These are phyloP conservation scores for Aspergillus versicolor DNA, from an alignment of 2,329 filamentous ascomycete genomes.

Conservation along the genomic window DNA sequence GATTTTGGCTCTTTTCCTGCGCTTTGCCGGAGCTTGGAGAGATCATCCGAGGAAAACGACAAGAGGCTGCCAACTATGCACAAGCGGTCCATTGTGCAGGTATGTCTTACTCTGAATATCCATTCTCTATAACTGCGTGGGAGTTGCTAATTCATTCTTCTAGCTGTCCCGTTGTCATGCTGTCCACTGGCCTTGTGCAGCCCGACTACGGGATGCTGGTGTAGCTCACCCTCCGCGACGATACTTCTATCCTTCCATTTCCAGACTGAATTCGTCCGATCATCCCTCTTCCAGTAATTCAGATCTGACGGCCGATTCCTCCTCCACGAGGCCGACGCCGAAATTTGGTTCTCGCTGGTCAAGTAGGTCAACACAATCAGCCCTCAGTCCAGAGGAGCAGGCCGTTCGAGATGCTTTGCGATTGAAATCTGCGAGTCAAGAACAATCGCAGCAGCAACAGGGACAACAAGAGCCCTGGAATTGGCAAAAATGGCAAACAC, in stretches of 20 bases:
- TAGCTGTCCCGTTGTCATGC: slow-evolving; percentile 40
- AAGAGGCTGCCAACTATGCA: slow-evolving; percentile 29
- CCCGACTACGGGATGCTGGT: slow-evolving; percentile 25
- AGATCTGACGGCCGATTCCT: slow-evolving; percentile 1
- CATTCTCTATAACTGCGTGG: background rate
- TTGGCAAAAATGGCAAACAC: background rate
- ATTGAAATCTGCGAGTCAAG: slow-evolving; percentile 7
- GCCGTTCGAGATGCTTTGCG: slow-evolving; percentile 31
- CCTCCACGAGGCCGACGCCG: slow-evolving; percentile 8
- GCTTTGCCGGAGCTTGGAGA: slow-evolving; percentile 14
- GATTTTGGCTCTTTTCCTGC: slow-evolving; percentile 1
- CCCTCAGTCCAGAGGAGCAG: slow-evolving; percentile 32
- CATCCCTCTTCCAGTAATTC: slow-evolving; percentile 23
- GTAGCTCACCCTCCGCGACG: slow-evolving; percentile 28
- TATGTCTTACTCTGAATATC: slow-evolving; percentile 15
- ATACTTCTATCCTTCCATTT: slow-evolving; percentile 33
- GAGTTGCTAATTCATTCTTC: background rate
- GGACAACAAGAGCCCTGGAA: background rate
- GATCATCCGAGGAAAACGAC: slow-evolving; percentile 9
- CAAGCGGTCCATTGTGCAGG: slow-evolving; percentile 34
- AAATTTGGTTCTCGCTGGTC: slow-evolving; percentile 32
- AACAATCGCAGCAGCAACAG: background rate
- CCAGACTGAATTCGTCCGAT: slow-evolving; percentile 28
- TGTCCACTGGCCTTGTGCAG: slow-evolving; percentile 40
- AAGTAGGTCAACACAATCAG: slow-evolving; percentile 15